These are phyloP conservation scores for Albizia julibrissin DNA, from an alignment of 306 rosid genomes.

Conservation along the genomic window DNA sequence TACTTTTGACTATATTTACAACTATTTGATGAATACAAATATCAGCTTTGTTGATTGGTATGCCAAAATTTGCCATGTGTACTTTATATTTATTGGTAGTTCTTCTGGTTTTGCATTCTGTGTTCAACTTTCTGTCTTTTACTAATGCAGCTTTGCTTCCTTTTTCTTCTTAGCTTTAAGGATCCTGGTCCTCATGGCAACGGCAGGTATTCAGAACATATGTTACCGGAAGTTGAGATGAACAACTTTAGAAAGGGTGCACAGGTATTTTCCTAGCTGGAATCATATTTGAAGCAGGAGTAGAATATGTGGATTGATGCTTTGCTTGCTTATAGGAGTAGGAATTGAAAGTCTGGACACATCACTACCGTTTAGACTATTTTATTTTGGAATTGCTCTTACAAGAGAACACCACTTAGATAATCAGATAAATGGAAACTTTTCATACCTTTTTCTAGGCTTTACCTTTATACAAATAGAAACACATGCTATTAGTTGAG, in stretches of 20 bases:
- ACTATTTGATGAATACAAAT: conserved; percentile 77
- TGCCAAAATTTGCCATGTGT: conserved; percentile 30
- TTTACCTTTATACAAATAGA: conserved; percentile 5
- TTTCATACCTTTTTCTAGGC: conserved; percentile 21
- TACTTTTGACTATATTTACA: conserved; percentile 77
- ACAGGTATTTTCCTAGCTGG: conserved; percentile 64
- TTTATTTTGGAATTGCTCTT: conserved; percentile 19
- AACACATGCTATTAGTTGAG: background rate
- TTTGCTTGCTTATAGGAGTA: background rate
- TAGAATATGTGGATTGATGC: conserved; percentile 25
- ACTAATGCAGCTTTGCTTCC: conserved; percentile 23
- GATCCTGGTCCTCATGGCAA: conserved; percentile 99
- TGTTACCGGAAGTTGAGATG: conserved; percentile 92
- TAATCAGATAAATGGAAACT: background rate
- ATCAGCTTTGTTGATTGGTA: conserved; percentile 96
- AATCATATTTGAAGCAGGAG: conserved; percentile 18
- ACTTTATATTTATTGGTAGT: conserved; percentile 8
- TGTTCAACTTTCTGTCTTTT: conserved; percentile 19
- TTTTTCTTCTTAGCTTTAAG: conserved; percentile 64
- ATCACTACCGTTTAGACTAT: conserved; percentile 9
- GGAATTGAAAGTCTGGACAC: conserved; percentile 20
- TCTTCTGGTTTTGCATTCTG: conserved; percentile 29
- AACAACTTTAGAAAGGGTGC: conserved; percentile 98
- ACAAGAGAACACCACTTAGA: conserved; percentile 1
- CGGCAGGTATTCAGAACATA: conserved; percentile 92